phyloP scores from a whole-genome alignment of 148 eudicot genomes.

The Beta vulgaris region DNA sequence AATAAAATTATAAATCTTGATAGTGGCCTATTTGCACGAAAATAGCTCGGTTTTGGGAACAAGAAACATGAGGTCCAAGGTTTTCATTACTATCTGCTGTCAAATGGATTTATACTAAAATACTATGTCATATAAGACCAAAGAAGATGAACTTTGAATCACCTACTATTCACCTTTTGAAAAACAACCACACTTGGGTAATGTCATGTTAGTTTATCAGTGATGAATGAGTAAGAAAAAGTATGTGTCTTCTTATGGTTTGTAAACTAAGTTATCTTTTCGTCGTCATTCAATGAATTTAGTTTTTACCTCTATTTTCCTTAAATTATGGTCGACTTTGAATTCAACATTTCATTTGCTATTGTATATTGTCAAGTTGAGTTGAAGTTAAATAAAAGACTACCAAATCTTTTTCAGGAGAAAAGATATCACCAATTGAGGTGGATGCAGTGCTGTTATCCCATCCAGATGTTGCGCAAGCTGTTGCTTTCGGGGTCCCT shows the following conservation, averaged over 20 bases:
- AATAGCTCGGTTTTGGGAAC: too few relatives aligned
- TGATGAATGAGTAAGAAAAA: not conserved
- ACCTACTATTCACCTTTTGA: too few relatives aligned
- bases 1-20: too few relatives aligned
- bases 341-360: not conserved
- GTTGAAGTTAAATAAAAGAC: not conserved
- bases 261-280: constrained; percentile 5
- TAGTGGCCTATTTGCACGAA: too few relatives aligned
- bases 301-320: not conserved
- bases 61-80: too few relatives aligned
- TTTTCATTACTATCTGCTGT: too few relatives aligned
- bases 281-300: not conserved
- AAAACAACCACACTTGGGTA: not conserved
- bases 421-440: constrained; percentile 96
- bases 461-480: constrained; percentile 83
- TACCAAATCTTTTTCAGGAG: constrained; percentile 51
- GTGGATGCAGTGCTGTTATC: constrained; percentile 87
- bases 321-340: not conserved
- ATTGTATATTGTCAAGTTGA: constrained; percentile 3
- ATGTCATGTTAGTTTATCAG: not conserved
- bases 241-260: not conserved
- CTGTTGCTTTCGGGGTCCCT: constrained; percentile 93
- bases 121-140: too few relatives aligned
- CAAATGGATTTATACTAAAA: too few relatives aligned
- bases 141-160: too few relatives aligned